Evolutionary conservation across 208 protist species (phyloP).

Genomic region (Cochliopodium minus): DNA sequence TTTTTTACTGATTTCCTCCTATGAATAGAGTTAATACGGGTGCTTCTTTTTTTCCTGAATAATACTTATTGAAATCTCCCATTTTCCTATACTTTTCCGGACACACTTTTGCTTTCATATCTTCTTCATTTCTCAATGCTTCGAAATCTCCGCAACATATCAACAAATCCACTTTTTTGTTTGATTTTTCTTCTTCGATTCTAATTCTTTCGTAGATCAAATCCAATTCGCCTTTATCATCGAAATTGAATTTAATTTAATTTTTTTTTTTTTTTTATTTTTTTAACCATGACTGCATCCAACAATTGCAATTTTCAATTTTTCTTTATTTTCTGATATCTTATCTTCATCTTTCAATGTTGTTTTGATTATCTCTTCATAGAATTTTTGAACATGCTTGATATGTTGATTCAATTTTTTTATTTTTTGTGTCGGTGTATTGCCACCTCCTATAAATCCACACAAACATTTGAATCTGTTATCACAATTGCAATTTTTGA

Average conservation of each 20-base stretch:
- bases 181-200: slow-evolving; percentile 44
- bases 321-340: not conserved
- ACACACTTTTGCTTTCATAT: slow-evolving; percentile 75
- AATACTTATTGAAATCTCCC: slow-evolving; percentile 86
- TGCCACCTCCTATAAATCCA: no score
- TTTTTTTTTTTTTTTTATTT: not conserved
- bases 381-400: no score
- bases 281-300: slow-evolving; percentile 88
- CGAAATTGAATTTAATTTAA: not conserved
- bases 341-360: no score
- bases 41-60: slow-evolving; percentile 47
- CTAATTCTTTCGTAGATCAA: not conserved
- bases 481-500: no score
- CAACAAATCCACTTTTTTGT: slow-evolving; percentile 76
- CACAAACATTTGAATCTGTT: no score
- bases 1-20: slow-evolving; percentile 54
- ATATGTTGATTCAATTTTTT: no score
- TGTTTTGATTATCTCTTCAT: no score
- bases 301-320: slow-evolving; percentile 69
- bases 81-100: slow-evolving; percentile 76
- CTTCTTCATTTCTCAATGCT: slow-evolving; percentile 59
- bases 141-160: slow-evolving; percentile 96
- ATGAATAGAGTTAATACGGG: slow-evolving; percentile 92
- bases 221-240: not conserved
- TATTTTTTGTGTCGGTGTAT: no score